Percentiles rank a stretch among this genome's conserved stretches.
phyloP scores from a whole-genome alignment of 192 early-diverging fungal genomes.

The Coemansia sp. region DNA sequence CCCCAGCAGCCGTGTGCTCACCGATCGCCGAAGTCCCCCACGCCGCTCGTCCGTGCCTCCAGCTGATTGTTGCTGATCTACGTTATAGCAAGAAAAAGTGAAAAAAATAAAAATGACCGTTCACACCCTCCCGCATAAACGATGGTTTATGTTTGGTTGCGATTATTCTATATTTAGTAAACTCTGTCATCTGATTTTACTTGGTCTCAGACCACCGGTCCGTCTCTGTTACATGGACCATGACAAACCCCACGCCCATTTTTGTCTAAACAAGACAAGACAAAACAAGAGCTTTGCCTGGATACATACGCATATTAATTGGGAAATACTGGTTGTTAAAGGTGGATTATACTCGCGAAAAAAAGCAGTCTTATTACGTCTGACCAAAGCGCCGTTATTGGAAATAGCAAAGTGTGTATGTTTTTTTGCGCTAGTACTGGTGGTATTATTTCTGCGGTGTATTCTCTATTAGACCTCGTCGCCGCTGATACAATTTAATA shows the following conservation, averaged over 20 bases:
- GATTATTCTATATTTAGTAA: background rate
- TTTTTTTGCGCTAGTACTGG: no score
- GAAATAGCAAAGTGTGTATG: no score
- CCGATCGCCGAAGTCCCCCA: constrained; percentile 37
- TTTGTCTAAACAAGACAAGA: no score
- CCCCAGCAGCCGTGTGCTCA: constrained; percentile 22
- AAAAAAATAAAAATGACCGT: background rate
- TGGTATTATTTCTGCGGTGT: no score
- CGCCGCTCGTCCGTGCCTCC: constrained; percentile 15
- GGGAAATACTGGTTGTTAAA: background rate
- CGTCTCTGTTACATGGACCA: no score
- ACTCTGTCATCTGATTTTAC: background rate
- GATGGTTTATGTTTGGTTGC: no score
- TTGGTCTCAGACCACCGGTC: no score
- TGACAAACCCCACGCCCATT: no score
- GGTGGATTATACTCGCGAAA: background rate
- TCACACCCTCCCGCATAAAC: no score
- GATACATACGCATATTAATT: background rate
- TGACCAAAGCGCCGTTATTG: no score
- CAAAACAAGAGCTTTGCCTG: background rate
- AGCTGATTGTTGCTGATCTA: constrained; percentile 1
- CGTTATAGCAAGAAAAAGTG: background rate
- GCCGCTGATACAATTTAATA: no score
- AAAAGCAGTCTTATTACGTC: background rate
- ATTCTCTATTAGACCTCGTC: no score